phyloP scores from a whole-genome alignment of 805 yeast species.

The Torulaspora quercuum region DNA sequence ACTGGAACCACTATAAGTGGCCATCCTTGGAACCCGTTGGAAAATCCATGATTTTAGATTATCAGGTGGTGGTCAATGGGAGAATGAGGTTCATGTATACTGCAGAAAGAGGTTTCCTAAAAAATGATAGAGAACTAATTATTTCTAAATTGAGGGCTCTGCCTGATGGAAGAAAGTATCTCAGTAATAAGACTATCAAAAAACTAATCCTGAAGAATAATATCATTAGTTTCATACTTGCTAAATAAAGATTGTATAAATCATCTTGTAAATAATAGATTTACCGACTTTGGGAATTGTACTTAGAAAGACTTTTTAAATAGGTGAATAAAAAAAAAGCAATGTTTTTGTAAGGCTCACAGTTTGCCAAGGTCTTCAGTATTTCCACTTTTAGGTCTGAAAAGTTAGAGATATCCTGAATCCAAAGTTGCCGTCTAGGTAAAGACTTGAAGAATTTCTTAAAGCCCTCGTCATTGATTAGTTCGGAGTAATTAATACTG shows the following conservation, averaged over 20 bases:
- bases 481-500: slow-evolving; percentile 7
- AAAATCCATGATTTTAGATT: slow-evolving; percentile 41
- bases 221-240: slow-evolving; percentile 43
- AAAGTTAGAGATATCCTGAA: slow-evolving; percentile 28
- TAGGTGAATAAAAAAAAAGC: slow-evolving; percentile 51
- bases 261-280: slow-evolving; percentile 10
- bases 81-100: slow-evolving; percentile 51
- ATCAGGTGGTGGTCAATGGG: slow-evolving; percentile 71
- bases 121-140: slow-evolving; percentile 37
- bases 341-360: slow-evolving; percentile 48
- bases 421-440: slow-evolving; percentile 14
- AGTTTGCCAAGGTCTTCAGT: slow-evolving; percentile 37
- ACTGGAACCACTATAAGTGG: slow-evolving; percentile 48
- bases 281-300: slow-evolving; percentile 8
- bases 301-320: slow-evolving; percentile 45
- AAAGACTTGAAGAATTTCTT: slow-evolving; percentile 15
- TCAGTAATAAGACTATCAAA: slow-evolving; percentile 42
- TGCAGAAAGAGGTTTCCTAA: slow-evolving; percentile 38
- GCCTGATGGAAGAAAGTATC: slow-evolving; percentile 42
- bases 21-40: slow-evolving; percentile 47
- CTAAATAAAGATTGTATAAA: slow-evolving; percentile 11
- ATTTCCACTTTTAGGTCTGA: slow-evolving; percentile 47
- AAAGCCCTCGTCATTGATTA: slow-evolving; percentile 26
- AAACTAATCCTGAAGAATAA: slow-evolving; percentile 55
- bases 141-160: slow-evolving; percentile 37